phyloP scores from a whole-genome alignment of 352 stramenopile genomes.

The Phytophthora syringae region DNA sequence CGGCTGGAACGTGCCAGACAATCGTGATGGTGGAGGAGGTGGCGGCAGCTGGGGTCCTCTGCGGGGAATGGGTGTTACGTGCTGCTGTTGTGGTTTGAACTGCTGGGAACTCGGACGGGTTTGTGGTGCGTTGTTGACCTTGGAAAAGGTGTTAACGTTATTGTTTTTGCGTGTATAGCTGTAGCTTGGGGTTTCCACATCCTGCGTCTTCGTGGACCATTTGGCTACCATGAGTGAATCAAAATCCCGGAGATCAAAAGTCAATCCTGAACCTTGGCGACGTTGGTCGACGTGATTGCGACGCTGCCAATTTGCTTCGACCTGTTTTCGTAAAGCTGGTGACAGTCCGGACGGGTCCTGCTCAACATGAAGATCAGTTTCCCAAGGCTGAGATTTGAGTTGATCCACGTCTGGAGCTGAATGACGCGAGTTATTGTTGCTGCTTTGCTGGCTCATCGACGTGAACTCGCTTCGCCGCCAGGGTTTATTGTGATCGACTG shows the following conservation, averaged over 20 bases:
- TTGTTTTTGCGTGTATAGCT: neutral
- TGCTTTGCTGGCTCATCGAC: neutral
- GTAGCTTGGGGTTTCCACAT: neutral
- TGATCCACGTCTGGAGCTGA: conserved; percentile 5
- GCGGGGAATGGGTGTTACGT: conserved; percentile 6
- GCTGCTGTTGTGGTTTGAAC: conserved; percentile 2
- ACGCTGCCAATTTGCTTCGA: conserved; percentile 66
- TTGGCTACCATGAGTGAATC: conserved; percentile 9
- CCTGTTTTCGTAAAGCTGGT: conserved; percentile 51
- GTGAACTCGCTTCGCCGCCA: conserved; percentile 20
- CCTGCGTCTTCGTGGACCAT: conserved; percentile 10
- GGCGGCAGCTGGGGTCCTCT: conserved; percentile 10
- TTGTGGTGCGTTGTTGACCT: conserved; percentile 6
- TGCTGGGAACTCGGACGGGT: neutral
- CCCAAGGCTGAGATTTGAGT: conserved; percentile 8
- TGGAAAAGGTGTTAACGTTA: neutral
- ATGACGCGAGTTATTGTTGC: conserved; percentile 1
- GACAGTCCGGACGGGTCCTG: conserved; percentile 63
- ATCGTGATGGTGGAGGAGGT: neutral
- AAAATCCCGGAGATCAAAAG: conserved; percentile 17
- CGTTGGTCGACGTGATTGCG: conserved; percentile 25
- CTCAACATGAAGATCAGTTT: conserved; percentile 9
- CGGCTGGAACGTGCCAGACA: conserved; percentile 14
- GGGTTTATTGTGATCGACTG: conserved; percentile 27
- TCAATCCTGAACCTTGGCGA: conserved; percentile 6